These are phyloP conservation scores for Ceratobasidium sp. DNA, from an alignment of 1,284 basidiomycete species.

Conservation along the genomic window DNA sequence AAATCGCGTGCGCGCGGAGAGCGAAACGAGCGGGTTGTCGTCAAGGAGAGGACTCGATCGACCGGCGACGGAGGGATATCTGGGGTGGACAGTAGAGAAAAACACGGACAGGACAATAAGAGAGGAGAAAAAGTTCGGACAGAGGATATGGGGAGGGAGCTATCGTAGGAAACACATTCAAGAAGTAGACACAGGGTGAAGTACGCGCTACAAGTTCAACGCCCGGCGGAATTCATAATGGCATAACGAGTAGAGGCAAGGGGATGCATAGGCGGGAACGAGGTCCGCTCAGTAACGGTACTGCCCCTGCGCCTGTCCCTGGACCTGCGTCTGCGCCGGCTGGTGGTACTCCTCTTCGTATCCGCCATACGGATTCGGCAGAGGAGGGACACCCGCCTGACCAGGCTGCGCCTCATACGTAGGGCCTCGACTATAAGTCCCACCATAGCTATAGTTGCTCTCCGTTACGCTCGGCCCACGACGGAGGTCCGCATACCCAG, in stretches of 20 bases:
- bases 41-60: constrained; percentile 46
- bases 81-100: constrained; percentile 20
- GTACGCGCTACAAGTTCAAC: constrained; percentile 46
- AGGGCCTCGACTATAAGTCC: constrained; percentile 14
- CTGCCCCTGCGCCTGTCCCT: constrained; percentile 21
- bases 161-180: constrained; percentile 24
- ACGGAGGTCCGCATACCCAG: constrained; percentile 82
- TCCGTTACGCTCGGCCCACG: constrained; percentile 61
- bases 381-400: constrained; percentile 20
- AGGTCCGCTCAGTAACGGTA: constrained; percentile 32
- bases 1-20: constrained; percentile 26
- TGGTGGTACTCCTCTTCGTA: constrained; percentile 34
- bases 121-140: constrained; percentile 35
- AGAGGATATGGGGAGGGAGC: neutral
- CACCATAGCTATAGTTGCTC: constrained; percentile 41
- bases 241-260: constrained; percentile 7
- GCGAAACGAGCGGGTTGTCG: constrained; percentile 43
- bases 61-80: constrained; percentile 44
- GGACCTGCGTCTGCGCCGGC: constrained; percentile 8
- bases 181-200: constrained; percentile 24
- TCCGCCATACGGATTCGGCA: constrained; percentile 32
- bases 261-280: neutral
- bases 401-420: constrained; percentile 37
- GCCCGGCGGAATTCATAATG: constrained; percentile 35
- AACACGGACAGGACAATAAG: neutral